These are phyloP conservation scores for Fusarium temperatum DNA, from an alignment of 2,329 filamentous ascomycete species.

Conservation along the genomic window DNA sequence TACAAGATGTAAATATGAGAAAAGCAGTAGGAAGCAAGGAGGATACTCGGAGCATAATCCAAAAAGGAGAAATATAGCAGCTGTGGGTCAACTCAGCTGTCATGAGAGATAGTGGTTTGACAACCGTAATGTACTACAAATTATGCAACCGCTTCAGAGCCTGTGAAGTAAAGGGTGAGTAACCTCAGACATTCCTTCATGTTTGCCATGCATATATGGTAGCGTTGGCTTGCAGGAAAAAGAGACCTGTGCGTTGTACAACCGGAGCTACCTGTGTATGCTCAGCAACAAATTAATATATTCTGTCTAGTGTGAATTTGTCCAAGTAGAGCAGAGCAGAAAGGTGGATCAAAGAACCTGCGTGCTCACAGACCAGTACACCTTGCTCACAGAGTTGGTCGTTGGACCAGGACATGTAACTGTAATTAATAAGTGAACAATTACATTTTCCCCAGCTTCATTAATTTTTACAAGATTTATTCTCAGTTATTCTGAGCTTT, in stretches of 20 bases:
- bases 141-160: background rate
- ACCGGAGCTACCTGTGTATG: background rate
- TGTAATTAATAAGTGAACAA: background rate
- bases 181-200: background rate
- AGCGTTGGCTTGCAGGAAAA: background rate
- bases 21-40: background rate
- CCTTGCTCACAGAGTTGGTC: too few species aligned
- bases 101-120: background rate
- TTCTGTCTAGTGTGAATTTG: background rate
- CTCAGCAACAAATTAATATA: background rate
- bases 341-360: background rate
- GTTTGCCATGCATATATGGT: background rate
- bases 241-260: background rate
- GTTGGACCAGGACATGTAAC: fast-evolving
- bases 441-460: background rate
- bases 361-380: background rate
- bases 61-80: constrained; percentile 6
- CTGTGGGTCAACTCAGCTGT: background rate
- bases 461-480: background rate
- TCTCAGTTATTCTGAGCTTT: background rate
- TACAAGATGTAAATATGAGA: background rate
- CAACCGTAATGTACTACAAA: background rate
- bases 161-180: background rate
- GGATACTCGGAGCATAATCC: background rate
- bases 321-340: background rate